Evolutionary conservation across 768 basidiomycete species (phyloP).

Genomic region (Serendipita sp.): DNA sequence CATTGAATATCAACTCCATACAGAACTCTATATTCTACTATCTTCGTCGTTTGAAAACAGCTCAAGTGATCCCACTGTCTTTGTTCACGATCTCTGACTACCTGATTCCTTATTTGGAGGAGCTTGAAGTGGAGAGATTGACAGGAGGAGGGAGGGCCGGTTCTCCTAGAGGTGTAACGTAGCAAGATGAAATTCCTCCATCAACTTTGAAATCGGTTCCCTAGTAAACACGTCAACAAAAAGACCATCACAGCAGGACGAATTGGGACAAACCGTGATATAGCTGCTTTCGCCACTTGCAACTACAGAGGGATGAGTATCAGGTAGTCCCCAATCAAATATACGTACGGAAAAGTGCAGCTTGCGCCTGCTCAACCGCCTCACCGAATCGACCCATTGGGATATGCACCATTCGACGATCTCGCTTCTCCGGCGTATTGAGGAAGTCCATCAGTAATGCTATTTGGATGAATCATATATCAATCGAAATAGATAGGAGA

Average conservation of each 20-base stretch:
- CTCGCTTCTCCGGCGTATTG: slow-evolving; percentile 86
- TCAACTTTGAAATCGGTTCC: slow-evolving; percentile 92
- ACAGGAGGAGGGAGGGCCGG: slow-evolving; percentile 51
- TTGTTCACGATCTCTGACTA: background rate
- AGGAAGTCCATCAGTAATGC: slow-evolving; percentile 98
- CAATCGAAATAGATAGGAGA: background rate
- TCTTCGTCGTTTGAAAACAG: background rate
- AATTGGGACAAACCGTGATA: slow-evolving; percentile 50
- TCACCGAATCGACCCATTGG: slow-evolving; percentile 98
- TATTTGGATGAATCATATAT: slow-evolving; percentile 18
- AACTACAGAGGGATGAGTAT: slow-evolving; percentile 27
- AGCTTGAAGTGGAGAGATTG: slow-evolving; percentile 28
- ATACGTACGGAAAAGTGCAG: slow-evolving; percentile 76
- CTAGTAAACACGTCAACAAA: slow-evolving; percentile 21
- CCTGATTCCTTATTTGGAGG: too few species aligned
- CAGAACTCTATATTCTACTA: too few species aligned
- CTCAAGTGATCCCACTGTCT: background rate
- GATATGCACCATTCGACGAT: slow-evolving; percentile 76
- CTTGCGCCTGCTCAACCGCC: slow-evolving; percentile 87
- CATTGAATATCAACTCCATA: background rate
- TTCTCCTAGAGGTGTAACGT: slow-evolving; percentile 80
- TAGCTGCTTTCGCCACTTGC: slow-evolving; percentile 95
- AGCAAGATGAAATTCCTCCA: slow-evolving; percentile 82
- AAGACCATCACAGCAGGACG: slow-evolving; percentile 8
- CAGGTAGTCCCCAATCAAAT: background rate